Conservation (phyloP, 306 rosid genomes). For the Cotoneaster glaucophyllus region DNA sequence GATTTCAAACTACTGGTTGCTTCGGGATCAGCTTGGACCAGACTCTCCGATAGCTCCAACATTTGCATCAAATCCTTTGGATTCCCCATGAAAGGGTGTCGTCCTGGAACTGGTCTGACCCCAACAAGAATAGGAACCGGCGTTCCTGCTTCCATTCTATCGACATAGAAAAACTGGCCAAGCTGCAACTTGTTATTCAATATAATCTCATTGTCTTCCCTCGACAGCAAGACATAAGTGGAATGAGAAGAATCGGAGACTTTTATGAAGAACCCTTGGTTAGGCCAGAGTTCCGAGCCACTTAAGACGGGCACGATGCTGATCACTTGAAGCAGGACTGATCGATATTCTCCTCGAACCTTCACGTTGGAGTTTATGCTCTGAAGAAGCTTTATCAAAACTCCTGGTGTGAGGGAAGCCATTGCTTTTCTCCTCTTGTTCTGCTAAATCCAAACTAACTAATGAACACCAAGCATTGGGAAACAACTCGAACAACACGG, state of each 20-base stretch:
- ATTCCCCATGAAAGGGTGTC: conserved; percentile 74
- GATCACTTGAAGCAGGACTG: conserved; percentile 79
- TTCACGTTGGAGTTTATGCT: conserved; percentile 59
- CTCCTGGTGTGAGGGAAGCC: conserved; percentile 89
- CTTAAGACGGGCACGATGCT: conserved; percentile 80
- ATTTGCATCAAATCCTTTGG: conserved; percentile 95
- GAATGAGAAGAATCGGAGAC: conserved; percentile 92
- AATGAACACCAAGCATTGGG: background rate
- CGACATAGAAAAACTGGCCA: conserved; percentile 86
- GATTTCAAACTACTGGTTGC: conserved; percentile 28
- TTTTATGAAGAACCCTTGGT: conserved; percentile 80
- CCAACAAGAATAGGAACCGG: conserved; percentile 79
- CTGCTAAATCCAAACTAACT: background rate
- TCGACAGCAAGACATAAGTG: conserved; percentile 71
- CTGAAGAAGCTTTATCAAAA: conserved; percentile 77
- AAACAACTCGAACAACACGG: background rate
- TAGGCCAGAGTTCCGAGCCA: conserved; percentile 91
- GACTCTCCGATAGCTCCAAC: conserved; percentile 52
- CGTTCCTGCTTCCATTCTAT: conserved; percentile 50
- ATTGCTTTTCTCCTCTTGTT: conserved; percentile 27
- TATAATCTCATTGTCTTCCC: conserved; percentile 75
- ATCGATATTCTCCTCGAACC: conserved; percentile 76
- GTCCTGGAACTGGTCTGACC: conserved; percentile 66
- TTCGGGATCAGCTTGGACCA: conserved; percentile 22
- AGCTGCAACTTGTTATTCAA: conserved; percentile 80